Percentiles rank a stretch among this genome's conserved stretches.
phyloP scores from a whole-genome alignment of 2,329 filamentous ascomycete genomes.

The Tolypocladium inflatum region DNA sequence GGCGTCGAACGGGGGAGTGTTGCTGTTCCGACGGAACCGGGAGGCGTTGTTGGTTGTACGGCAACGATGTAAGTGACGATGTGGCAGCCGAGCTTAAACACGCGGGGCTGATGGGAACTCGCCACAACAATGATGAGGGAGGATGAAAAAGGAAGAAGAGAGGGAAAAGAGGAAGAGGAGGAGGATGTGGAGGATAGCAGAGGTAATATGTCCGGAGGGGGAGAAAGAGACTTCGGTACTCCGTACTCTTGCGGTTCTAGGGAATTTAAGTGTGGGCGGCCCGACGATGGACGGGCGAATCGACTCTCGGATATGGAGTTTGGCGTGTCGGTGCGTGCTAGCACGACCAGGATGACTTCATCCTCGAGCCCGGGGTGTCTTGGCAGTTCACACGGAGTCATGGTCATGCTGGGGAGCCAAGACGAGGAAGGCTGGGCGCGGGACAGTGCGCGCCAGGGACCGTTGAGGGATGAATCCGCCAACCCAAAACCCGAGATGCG shows the following conservation, averaged over 20 bases:
- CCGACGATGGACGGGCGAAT: not conserved
- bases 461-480: not conserved
- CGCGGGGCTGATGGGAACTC: not conserved
- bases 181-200: not conserved
- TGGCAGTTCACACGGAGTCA: not conserved
- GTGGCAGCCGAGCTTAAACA: not conserved
- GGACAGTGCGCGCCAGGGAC: not conserved
- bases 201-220: not conserved
- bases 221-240: not conserved
- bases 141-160: not conserved
- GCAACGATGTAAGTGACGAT: not conserved
- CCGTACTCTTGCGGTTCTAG: not conserved
- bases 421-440: not conserved
- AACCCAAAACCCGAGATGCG: not conserved
- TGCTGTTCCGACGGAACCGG: not conserved
- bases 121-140: not conserved
- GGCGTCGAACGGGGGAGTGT: not conserved
- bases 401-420: not conserved
- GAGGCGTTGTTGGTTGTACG: not conserved
- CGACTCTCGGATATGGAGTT: not conserved
- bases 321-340: not conserved
- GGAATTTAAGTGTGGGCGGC: not conserved
- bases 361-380: not conserved
- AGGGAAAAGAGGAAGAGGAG: no score
- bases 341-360: not conserved